Evolutionary conservation across 176 grass and related monocot species (phyloP).

Genomic region (Aechmea fasciata): DNA sequence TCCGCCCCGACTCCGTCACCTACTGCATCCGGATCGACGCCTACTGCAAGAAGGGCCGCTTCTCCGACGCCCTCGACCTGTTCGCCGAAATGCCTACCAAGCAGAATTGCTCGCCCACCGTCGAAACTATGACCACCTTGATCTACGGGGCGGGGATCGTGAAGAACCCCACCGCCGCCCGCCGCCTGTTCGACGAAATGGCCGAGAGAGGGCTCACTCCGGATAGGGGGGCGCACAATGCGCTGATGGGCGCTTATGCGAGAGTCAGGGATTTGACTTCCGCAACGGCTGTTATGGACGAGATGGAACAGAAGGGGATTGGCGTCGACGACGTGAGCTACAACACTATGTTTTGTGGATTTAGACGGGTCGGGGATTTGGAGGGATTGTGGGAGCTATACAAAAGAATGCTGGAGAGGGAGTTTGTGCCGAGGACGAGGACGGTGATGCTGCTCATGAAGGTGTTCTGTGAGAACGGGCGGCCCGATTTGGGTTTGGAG

Average conservation of each 20-base stretch:
- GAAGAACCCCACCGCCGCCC: conserved; percentile 29
- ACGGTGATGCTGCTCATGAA: conserved; percentile 87
- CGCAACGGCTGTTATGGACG: conserved; percentile 44
- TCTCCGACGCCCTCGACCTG: conserved; percentile 51
- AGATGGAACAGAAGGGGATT: conserved; percentile 54
- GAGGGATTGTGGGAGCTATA: conserved; percentile 71
- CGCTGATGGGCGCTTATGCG: conserved; percentile 55
- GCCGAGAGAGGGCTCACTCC: conserved; percentile 35
- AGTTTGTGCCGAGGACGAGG: conserved; percentile 59
- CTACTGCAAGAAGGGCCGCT: conserved; percentile 60
- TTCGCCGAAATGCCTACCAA: conserved; percentile 49
- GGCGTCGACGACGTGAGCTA: conserved; percentile 69
- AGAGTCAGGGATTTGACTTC: conserved; percentile 49
- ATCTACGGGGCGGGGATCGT: conserved; percentile 69
- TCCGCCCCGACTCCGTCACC: conserved; percentile 53
- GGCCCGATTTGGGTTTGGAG: conserved; percentile 57
- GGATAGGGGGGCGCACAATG: conserved; percentile 58
- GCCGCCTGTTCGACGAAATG: conserved; percentile 67
- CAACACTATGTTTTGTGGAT: conserved; percentile 65
- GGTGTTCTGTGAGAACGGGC: conserved; percentile 57
- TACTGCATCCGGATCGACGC: conserved; percentile 77
- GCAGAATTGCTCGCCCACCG: conserved; percentile 46
- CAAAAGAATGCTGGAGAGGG: conserved; percentile 42
- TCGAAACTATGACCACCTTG: conserved; percentile 60
- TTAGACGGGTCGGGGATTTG: conserved; percentile 53